Conservation (phyloP, 202 grass and related monocot genomes). For the Digitaria exilis region DNA sequence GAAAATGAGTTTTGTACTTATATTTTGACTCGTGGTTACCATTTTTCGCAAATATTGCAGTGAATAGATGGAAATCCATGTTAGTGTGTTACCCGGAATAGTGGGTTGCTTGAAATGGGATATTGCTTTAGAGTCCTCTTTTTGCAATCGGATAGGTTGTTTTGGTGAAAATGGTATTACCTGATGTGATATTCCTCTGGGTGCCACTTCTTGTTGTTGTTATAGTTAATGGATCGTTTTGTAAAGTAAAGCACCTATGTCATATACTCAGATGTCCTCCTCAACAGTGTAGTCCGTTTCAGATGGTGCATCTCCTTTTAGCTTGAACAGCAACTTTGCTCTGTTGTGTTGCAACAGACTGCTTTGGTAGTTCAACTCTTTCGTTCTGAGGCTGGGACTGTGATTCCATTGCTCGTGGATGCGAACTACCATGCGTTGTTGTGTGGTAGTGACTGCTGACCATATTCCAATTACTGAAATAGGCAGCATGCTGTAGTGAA, state of each 20-base stretch:
- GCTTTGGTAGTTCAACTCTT: background rate
- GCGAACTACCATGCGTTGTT: background rate
- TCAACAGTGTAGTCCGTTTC: background rate
- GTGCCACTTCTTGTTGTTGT: slow-evolving; percentile 12
- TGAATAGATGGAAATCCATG: background rate
- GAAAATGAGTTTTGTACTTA: background rate
- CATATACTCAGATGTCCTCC: background rate
- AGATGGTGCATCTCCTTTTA: background rate
- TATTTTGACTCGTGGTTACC: background rate
- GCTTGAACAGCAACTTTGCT: background rate
- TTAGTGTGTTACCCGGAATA: background rate
- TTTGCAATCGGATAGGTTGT: slow-evolving; percentile 1
- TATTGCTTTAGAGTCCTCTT: background rate
- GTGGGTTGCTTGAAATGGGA: background rate
- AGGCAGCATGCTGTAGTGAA: background rate
- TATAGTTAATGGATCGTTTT: background rate
- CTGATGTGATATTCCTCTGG: slow-evolving; percentile 19
- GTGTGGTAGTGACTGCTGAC: background rate
- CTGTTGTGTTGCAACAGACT: background rate
- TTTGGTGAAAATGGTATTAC: slow-evolving; percentile 28
- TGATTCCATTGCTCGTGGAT: background rate
- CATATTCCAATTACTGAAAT: slow-evolving; percentile 2
- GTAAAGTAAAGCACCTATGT: background rate
- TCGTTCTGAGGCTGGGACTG: background rate
- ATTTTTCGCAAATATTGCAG: background rate